Percentiles rank a stretch among this genome's conserved stretches.
These are phyloP conservation scores for Cystobasidium slooffiae DNA, from an alignment of 1,284 basidiomycete genomes.

Conservation along the genomic window DNA sequence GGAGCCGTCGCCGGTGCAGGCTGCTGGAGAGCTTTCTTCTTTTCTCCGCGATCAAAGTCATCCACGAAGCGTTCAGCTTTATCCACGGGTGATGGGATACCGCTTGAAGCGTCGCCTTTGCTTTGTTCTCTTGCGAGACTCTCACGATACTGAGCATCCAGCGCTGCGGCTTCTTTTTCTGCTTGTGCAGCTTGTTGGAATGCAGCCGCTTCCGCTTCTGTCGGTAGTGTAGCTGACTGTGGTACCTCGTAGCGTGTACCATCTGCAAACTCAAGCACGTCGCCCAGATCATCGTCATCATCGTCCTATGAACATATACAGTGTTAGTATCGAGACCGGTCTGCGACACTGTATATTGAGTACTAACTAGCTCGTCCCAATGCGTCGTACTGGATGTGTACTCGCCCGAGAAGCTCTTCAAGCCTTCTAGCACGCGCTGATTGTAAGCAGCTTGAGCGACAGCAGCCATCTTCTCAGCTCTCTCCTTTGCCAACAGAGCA, in stretches of 20 bases:
- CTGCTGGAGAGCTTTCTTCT: neutral
- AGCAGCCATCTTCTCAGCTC: constrained; percentile 50
- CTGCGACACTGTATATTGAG: neutral
- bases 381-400: constrained; percentile 81
- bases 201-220: constrained; percentile 57
- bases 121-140: constrained; percentile 2
- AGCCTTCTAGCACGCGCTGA: constrained; percentile 56
- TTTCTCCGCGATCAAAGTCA: constrained; percentile 31
- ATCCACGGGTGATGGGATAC: neutral
- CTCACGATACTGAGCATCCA: neutral
- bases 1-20: neutral
- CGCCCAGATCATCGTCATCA: constrained; percentile 78
- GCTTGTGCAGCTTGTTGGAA: constrained; percentile 10
- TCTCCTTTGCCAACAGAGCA: constrained; percentile 47
- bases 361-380: constrained; percentile 84
- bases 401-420: constrained; percentile 81
- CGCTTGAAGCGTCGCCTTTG: neutral
- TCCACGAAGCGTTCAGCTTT: constrained; percentile 37
- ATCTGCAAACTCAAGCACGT: constrained; percentile 90
- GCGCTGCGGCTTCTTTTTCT: constrained; percentile 7
- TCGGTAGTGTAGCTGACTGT: constrained; percentile 53
- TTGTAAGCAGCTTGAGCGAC: constrained; percentile 50
- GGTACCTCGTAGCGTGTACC: constrained; percentile 81
- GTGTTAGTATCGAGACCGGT: neutral
- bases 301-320: constrained; percentile 62